phyloP scores from a whole-genome alignment of 176 grass and related monocot species.

The Oryza brachyantha region DNA sequence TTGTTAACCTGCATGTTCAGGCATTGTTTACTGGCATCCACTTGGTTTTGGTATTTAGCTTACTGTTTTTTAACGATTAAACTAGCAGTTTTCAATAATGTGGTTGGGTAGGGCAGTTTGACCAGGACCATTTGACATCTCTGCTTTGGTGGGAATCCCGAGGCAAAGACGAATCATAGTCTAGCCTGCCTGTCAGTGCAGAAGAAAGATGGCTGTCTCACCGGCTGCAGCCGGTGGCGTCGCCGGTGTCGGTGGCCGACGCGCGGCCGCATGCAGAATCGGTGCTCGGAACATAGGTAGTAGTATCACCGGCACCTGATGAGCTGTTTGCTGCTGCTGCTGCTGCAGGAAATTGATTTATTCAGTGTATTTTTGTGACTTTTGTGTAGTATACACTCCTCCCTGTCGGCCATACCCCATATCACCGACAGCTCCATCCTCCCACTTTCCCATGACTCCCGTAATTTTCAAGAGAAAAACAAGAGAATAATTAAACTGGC shows the following conservation, averaged over 20 bases:
- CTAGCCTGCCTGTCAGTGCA: too few species aligned
- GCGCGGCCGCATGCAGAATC: not conserved
- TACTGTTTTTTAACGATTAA: not conserved
- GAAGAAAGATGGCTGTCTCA: not conserved
- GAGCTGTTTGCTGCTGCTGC: constrained; percentile 26
- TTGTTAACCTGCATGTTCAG: not conserved
- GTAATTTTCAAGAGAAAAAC: too few species aligned
- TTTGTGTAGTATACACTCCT: constrained; percentile 20
- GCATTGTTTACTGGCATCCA: not conserved
- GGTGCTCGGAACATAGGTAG: constrained; percentile 1
- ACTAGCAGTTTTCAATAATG: not conserved
- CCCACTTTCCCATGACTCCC: not conserved
- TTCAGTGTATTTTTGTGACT: not conserved
- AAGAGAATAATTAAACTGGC: too few species aligned
- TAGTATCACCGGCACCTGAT: constrained; percentile 27
- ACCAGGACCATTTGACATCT: constrained; percentile 40
- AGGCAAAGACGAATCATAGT: not conserved
- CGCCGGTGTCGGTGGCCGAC: constrained; percentile 62
- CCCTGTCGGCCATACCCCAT: not conserved
- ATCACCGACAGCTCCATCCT: constrained; percentile 36
- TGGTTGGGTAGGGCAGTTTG: constrained; percentile 26
- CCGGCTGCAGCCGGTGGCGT: constrained; percentile 31
- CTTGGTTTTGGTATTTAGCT: not conserved
- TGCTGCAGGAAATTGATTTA: not conserved
- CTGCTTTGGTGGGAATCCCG: constrained; percentile 29